Evolutionary conservation across 345 rosid genomes (phyloP).

Genomic region (Syzygium aqueum): DNA sequence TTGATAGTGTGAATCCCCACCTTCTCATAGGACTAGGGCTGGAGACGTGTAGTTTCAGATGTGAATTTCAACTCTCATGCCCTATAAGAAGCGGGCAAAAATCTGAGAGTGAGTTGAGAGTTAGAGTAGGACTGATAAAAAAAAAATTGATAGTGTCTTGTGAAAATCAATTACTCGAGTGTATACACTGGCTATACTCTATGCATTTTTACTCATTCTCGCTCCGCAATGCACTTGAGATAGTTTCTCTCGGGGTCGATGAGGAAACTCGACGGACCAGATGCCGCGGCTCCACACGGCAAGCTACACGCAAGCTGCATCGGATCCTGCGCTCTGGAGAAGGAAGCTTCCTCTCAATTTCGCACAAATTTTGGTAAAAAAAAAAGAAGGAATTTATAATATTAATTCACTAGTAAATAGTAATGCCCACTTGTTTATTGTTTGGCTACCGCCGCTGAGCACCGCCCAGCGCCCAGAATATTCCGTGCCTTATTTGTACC

Average conservation of each 20-base stretch:
- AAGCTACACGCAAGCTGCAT: background rate
- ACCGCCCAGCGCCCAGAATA: background rate
- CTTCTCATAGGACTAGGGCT: too few species aligned
- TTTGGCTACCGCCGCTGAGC: too few species aligned
- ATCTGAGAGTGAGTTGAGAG: too few species aligned
- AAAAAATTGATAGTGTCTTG: background rate
- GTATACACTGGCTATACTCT: rapidly evolving
- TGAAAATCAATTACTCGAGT: background rate
- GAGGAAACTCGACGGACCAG: background rate
- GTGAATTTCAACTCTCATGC: too few species aligned
- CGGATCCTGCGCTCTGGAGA: background rate
- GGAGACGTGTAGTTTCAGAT: too few species aligned
- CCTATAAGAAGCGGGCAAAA: too few species aligned
- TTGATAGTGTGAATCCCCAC: background rate
- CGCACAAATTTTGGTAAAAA: background rate
- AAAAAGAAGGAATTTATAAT: background rate
- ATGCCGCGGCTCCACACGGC: background rate
- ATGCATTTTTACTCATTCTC: background rate
- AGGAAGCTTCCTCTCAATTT: background rate
- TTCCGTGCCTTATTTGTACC: background rate
- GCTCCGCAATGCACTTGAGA: background rate
- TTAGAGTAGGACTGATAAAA: too few species aligned
- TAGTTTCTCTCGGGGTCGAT: background rate
- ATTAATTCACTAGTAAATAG: background rate
- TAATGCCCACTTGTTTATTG: background rate